Percentiles rank a stretch among this genome's conserved stretches.
phyloP scores from a whole-genome alignment of 2,329 filamentous ascomycete genomes.

The Xylaria digitata region DNA sequence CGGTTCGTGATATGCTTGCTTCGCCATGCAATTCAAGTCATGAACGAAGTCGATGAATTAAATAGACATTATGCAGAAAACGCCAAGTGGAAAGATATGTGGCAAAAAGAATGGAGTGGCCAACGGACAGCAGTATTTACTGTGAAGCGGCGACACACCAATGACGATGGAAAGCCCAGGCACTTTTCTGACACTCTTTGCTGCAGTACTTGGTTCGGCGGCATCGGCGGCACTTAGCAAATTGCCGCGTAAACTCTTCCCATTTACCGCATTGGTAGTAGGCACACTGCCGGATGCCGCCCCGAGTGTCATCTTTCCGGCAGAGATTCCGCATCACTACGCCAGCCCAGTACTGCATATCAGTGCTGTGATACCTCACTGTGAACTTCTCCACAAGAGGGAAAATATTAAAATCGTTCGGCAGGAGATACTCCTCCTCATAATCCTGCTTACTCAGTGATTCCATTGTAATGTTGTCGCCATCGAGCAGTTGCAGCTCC shows the following conservation, averaged over 20 bases:
- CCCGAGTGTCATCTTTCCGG: constrained; percentile 94
- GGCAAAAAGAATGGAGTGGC: constrained; percentile 36
- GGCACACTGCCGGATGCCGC: constrained; percentile 95
- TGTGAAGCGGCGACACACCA: constrained; percentile 87
- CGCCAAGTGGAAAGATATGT: constrained; percentile 48
- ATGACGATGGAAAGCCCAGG: constrained; percentile 97
- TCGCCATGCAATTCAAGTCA: constrained; percentile 53
- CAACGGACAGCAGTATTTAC: constrained; percentile 49
- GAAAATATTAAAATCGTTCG: constrained; percentile 98
- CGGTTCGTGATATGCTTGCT: constrained; percentile 54
- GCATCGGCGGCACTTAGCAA: constrained; percentile 96
- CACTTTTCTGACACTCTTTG: constrained; percentile 99
- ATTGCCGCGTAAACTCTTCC: constrained; percentile 96
- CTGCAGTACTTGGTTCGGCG: constrained; percentile 98
- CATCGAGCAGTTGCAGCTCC: constrained; percentile 83
- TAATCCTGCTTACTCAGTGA: constrained; percentile 65
- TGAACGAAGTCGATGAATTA: constrained; percentile 49
- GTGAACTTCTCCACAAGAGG: constrained; percentile 98
- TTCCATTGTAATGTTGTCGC: constrained; percentile 64
- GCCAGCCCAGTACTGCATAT: constrained; percentile 99
- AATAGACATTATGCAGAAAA: constrained; percentile 54
- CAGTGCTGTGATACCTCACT: constrained; percentile 90
- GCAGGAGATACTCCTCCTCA: constrained; percentile 87
- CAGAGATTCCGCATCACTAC: constrained; percentile 99
- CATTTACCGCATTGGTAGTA: constrained; percentile 99